Conservation (phyloP, 176 grass and related monocot genomes). For the Cocos nucifera region DNA sequence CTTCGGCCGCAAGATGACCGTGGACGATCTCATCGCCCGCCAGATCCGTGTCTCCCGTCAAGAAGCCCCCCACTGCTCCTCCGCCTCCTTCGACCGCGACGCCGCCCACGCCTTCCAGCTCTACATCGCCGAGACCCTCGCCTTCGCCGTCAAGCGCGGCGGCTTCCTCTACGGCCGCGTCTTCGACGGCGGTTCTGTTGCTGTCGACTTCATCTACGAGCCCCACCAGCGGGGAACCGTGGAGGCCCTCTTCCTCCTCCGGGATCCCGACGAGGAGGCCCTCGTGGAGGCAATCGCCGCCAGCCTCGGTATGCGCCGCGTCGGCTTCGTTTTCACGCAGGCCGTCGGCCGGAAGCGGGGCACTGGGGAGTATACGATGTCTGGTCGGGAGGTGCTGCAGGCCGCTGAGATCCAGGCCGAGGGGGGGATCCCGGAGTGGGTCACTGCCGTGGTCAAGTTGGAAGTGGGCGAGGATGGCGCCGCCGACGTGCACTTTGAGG, state of each 20-base stretch:
- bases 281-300: conserved; percentile 66
- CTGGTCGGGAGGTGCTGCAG: conserved; percentile 74
- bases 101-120: conserved; percentile 88
- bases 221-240: conserved; percentile 63
- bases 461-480: conserved; percentile 57
- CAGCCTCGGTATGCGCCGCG: conserved; percentile 65
- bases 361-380: conserved; percentile 83
- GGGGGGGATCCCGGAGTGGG: conserved; percentile 64
- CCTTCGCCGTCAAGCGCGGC: conserved; percentile 73
- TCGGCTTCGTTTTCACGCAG: conserved; percentile 84
- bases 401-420: conserved; percentile 58
- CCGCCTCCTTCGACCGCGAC: conserved; percentile 70
- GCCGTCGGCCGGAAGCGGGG: conserved; percentile 73
- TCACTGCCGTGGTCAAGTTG: conserved; percentile 78
- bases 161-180: conserved; percentile 81
- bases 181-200: conserved; percentile 33
- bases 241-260: conserved; percentile 48
- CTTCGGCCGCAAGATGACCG: conserved; percentile 88
- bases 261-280: conserved; percentile 54
- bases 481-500: conserved; percentile 82
- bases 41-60: conserved; percentile 94
- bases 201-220: conserved; percentile 93
- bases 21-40: conserved; percentile 90
- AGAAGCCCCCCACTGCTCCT: conserved; percentile 58
- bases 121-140: conserved; percentile 60